Base-by-base conservation (phyloP, 192 early-diverging fungal species). In the Phycomyces nitens region DNA sequence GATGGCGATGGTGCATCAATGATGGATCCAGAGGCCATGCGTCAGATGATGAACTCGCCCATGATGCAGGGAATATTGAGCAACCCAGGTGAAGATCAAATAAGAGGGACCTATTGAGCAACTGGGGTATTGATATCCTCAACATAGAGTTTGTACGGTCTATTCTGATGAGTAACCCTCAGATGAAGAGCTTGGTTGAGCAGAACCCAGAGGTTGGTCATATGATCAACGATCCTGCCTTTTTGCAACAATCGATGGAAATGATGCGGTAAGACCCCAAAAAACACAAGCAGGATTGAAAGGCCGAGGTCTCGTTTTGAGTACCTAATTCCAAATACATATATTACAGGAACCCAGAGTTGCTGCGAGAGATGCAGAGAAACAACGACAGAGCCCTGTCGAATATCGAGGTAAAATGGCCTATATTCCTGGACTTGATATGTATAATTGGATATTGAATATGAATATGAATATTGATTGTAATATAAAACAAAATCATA, bases 341-440 rank as follows among this genome's bases (percentile, higher is more conserved):
- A 3, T 23, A 20, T n/a, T 39, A 34, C 47, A 74, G 82, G 50
- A 86, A 86, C 54, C 85, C 85, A 10, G 80, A 82, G 52, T 59
- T 84, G 20, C 80, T 86, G 83, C 77, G 81, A 54, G 81, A 86
- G 60, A 79, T 79, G 62, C 76, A 80, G 59, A 58, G 85, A 53
- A 86, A 85, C 72, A 84, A 86, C 58, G 85, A 86, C 57, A 71
- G 85, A 41, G 85, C 85, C 15, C 64, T 86, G n/a, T 81, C 82
- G 9, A 84, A 86, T 49, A 66, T 86, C 65, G 85, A 86, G 62
- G 72, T 73, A n/a, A n/a, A n/a, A n/a, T 67, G 57, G 16, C 21
- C 21, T 10, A 56, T 7, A 20, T 7, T 34, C 5, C 22, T 0
- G 10, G 9, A n/a, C n/a, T n/a, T n/a, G n/a, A n/a, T n/a, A n/a